phyloP scores from a whole-genome alignment of 2,329 filamentous ascomycete species.

The Diaporthe ampelina region DNA sequence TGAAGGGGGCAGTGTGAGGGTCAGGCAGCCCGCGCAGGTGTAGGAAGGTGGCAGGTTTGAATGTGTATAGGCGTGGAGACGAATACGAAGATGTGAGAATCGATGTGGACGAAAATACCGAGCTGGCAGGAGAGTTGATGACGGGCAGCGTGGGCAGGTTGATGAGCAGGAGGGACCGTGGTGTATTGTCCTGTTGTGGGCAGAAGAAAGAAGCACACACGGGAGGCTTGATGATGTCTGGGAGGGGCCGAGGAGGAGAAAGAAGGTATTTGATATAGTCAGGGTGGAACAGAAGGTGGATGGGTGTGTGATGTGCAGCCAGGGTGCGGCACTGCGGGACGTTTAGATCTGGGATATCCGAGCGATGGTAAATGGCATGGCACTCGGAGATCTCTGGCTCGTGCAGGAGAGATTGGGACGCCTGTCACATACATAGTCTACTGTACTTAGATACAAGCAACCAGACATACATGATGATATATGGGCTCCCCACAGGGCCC shows the following conservation, averaged over 20 bases:
- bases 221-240: conserved; percentile 39
- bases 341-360: conserved; percentile 37
- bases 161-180: conserved; percentile 24
- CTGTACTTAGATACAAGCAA: conserved; percentile 33
- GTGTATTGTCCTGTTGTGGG: conserved; percentile 21
- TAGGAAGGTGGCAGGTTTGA: not conserved
- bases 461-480: conserved; percentile 34
- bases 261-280: conserved; percentile 38
- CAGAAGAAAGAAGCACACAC: conserved; percentile 26
- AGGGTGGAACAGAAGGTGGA: conserved; percentile 25
- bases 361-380: conserved; percentile 33
- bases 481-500: conserved; percentile 26
- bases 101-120: not conserved
- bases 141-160: not conserved
- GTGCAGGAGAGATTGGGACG: conserved; percentile 40
- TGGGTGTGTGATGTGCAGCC: conserved; percentile 35
- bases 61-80: not conserved
- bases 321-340: conserved; percentile 32
- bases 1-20: not conserved
- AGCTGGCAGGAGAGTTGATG: not conserved
- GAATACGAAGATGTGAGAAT: not conserved
- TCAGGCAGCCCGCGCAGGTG: conserved; percentile 7
- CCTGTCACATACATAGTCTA: conserved; percentile 11
- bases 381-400: conserved; percentile 35
- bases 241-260: conserved; percentile 33